Base-by-base conservation (phyloP, 1,284 basidiomycete species). In the Termitomyces sp. region DNA sequence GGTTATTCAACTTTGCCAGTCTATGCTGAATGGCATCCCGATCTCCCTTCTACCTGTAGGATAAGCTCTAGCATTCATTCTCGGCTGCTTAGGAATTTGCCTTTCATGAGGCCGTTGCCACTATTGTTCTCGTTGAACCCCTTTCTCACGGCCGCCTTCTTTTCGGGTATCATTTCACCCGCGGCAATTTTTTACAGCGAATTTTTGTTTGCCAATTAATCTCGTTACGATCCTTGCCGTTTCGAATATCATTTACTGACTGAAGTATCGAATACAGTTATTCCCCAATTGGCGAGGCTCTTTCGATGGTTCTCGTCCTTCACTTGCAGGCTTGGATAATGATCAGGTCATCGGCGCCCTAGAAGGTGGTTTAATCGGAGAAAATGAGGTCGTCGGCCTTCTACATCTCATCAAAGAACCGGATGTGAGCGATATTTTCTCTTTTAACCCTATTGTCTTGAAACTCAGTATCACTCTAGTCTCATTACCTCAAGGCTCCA, bases 401-500 rank as follows among this genome's bases (percentile, higher is more conserved):
- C 59, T 83, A 57, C 79, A 83, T 58, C 77, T 92, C 39, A 84
- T 92, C 62, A 79, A 81, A 59, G 82, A 84, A 30, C 89, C 88
- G 1, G 86, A 90, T 64, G 88, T 89, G 65, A 63, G 83, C 67
- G 1, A 17, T 41, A 31, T 7, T 49, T 45, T 53, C 52, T 39
- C 30, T 46, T 24, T 42, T 7, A 17, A 17, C 15, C 3, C n/a
- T 19, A 19, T 19, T 8, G 26, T 30, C 10, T n/a, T 17, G 24
- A 21, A 24, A 6, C 58, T 60, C 26, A 53, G 50, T 50, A 41
- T 41, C 8, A 17, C 51, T 54, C 58, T 51, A 90, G 88, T 84
- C 88, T 30, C 89, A 89, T 66, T 92, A 91, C 73, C 73, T 92
- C 61, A 92, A 92, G 71, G 86, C 88, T 30, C 84, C 88, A 6